Percentiles rank a stretch among this genome's conserved stretches.
These are phyloP conservation scores for Fusarium nelsonii DNA, from an alignment of 2,329 filamentous ascomycete genomes.

Conservation along the genomic window DNA sequence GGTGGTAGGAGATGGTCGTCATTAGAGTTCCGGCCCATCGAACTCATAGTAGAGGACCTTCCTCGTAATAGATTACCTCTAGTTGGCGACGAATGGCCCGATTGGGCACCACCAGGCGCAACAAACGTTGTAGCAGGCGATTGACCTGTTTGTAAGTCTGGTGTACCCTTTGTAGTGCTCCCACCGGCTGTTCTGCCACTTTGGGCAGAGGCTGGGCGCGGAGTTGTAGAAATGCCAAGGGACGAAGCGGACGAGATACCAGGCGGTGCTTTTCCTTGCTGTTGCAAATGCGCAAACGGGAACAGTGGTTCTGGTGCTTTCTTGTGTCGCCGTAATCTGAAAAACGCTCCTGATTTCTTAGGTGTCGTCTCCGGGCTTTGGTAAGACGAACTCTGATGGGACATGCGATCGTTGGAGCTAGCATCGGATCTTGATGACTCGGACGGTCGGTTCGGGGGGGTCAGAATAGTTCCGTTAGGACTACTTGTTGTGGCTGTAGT, in stretches of 20 bases:
- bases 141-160: slow-evolving; percentile 40
- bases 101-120: slow-evolving; percentile 55
- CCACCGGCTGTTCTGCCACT: slow-evolving; percentile 46
- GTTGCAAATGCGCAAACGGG: slow-evolving; percentile 85
- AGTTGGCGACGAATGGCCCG: slow-evolving; percentile 76
- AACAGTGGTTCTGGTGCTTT: slow-evolving; percentile 83
- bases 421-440: slow-evolving; percentile 93
- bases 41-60: slow-evolving; percentile 91
- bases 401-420: slow-evolving; percentile 76
- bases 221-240: slow-evolving; percentile 53
- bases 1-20: slow-evolving; percentile 77
- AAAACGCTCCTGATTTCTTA: slow-evolving; percentile 78
- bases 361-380: slow-evolving; percentile 71
- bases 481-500: slow-evolving; percentile 45
- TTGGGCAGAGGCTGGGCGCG: slow-evolving; percentile 54
- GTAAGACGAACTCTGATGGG: slow-evolving; percentile 67
- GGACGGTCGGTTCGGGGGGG: slow-evolving; percentile 60
- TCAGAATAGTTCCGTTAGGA: slow-evolving; percentile 60
- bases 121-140: slow-evolving; percentile 66
- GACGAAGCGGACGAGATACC: slow-evolving; percentile 59
- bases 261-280: slow-evolving; percentile 65
- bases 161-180: slow-evolving; percentile 38
- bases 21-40: slow-evolving; percentile 77
- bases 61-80: slow-evolving; percentile 73
- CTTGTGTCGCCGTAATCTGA: slow-evolving; percentile 81